Conservation (phyloP, 2,329 filamentous ascomycete species). For the Epichloe bromicola region DNA sequence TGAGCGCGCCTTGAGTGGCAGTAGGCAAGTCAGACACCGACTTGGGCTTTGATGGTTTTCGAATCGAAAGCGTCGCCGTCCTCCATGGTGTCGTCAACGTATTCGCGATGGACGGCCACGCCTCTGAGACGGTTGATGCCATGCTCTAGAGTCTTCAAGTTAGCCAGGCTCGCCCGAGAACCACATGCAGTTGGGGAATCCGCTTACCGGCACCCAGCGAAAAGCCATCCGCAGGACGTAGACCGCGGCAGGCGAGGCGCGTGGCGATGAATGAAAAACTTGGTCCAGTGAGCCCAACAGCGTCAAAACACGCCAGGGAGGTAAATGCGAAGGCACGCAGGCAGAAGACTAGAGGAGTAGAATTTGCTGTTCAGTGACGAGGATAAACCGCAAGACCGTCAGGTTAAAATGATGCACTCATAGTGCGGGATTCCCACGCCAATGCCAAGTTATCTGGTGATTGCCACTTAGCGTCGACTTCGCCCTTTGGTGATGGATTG, state of each 20-base stretch:
- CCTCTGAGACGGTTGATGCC: conserved; percentile 28
- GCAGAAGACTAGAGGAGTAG: not conserved
- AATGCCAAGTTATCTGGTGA: not conserved
- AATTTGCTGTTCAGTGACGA: not conserved
- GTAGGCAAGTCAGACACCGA: conserved; percentile 3
- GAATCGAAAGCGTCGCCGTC: conserved; percentile 4
- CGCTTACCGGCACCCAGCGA: conserved; percentile 18
- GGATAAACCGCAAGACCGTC: not conserved
- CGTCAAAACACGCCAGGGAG: not conserved
- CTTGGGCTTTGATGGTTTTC: conserved; percentile 4
- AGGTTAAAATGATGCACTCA: conserved; percentile 9
- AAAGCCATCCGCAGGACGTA: conserved; percentile 13
- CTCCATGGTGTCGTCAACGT: conserved; percentile 24
- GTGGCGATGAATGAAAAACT: not conserved
- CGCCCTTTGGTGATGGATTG: not conserved
- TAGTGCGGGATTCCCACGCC: conserved; percentile 6
- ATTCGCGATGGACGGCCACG: conserved; percentile 33
- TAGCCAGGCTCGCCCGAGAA: conserved; percentile 6
- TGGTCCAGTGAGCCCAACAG: not conserved
- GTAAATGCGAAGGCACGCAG: not conserved
- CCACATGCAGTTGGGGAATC: not conserved
- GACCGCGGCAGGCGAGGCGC: not conserved
- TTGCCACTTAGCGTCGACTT: not conserved
- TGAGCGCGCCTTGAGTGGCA: conserved; percentile 1
- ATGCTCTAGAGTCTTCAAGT: conserved; percentile 21